Percentiles rank a stretch among this genome's conserved stretches.
phyloP scores from a whole-genome alignment of 441 rosid genomes.

The Viola pubescens region DNA sequence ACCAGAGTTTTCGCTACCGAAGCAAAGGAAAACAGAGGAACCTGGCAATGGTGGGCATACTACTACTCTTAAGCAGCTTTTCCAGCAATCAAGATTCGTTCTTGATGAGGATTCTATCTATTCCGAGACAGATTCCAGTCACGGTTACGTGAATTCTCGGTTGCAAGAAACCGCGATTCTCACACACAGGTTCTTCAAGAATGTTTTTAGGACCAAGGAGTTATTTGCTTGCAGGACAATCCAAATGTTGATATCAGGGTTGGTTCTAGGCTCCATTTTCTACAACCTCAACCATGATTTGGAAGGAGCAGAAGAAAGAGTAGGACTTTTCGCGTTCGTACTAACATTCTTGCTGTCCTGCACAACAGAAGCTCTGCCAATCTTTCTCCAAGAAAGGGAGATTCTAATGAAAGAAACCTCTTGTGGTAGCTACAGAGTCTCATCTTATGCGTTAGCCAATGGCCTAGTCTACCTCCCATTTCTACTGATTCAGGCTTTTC shows the following conservation, averaged over 20 bases:
- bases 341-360: constrained; percentile 74
- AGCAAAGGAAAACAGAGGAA: constrained; percentile 31
- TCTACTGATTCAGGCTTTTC: constrained; percentile 61
- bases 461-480: constrained; percentile 87
- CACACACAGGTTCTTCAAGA: constrained; percentile 78
- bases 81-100: constrained; percentile 60
- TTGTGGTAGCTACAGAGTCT: constrained; percentile 77
- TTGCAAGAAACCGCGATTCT: constrained; percentile 61
- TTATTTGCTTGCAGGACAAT: constrained; percentile 68
- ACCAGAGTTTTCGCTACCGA: constrained; percentile 20
- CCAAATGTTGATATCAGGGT: constrained; percentile 75
- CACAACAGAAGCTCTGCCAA: constrained; percentile 86
- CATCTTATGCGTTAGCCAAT: constrained; percentile 78
- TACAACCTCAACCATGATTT: constrained; percentile 48
- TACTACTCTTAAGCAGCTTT: constrained; percentile 75
- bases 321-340: constrained; percentile 87
- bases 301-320: constrained; percentile 63
- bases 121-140: constrained; percentile 26
- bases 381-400: constrained; percentile 86
- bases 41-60: constrained; percentile 35
- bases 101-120: constrained; percentile 45
- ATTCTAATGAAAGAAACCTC: constrained; percentile 87
- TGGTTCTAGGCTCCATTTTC: constrained; percentile 81
- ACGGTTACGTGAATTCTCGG: constrained; percentile 59
- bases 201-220: constrained; percentile 78